Base-by-base conservation (phyloP, 371 early-diverging fungal genomes). In the Conidiobolus incongruus region DNA sequence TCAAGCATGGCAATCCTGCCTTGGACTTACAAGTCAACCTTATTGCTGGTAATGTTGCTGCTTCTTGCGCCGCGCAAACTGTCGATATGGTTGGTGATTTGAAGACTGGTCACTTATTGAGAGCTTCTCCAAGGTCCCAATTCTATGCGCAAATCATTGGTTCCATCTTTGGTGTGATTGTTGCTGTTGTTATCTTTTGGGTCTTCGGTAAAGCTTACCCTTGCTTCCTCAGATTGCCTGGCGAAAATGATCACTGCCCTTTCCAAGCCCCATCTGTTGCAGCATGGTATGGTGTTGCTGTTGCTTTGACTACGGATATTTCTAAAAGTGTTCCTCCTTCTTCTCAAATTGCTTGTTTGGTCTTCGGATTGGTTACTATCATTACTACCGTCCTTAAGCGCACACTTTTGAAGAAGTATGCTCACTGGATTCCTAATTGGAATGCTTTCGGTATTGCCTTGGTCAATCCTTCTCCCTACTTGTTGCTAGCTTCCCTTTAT, bases 361-460 rank as follows among this genome's bases (percentile, higher is more conserved):
- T 69, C 44, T 53, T 66, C 23, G 63, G 73, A 28, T 50, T 50
- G 38, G 50, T 70, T 29, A 63, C 58, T 43, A 16, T 42, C 22
- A 23, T 35, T 20, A 31, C 22, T n/a, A 64, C 60, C 45, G 58
- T 52, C 40, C 48, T 69, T 43, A 51, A 60, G 48, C 59, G 63
- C 12, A 42, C 42, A 58, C 35, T 61, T 8, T 40, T 73, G 11
- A 37, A 63, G 37, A 59, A 62, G 49, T 67, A 60, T 44, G 62
- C 63, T 30, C 53, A 53, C 33, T 70, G 56, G 47, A 53, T 68
- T 52, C 65, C 74, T 44, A 77, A 75, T 47, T 35, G 70, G 44
- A 63, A 62, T 46, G 75, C 81, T 29, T 52, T 77, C 16, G 81
- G 81, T 49, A 61, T 81, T 44, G 70, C 71, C 35, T 62, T 77